Evolutionary conservation across 1,284 basidiomycete genomes (phyloP).

Genomic region (Fomes fomentarius): DNA sequence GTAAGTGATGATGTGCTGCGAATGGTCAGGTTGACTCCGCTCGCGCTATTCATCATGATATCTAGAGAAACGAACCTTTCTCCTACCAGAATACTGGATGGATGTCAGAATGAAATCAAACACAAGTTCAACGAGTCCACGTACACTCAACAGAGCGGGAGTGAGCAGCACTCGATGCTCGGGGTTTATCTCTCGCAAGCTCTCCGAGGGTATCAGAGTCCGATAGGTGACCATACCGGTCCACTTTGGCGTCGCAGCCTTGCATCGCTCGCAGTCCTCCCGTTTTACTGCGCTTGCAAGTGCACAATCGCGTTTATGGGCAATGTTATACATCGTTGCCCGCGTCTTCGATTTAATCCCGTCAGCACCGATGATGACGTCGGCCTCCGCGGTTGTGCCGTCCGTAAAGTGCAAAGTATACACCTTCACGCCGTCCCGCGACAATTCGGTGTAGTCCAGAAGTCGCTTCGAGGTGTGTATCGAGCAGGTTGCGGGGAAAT

Average conservation of each 20-base stretch:
- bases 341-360: conserved; percentile 21
- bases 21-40: not conserved
- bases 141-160: conserved; percentile 13
- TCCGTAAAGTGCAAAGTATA: conserved; percentile 25
- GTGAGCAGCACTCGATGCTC: conserved; percentile 10
- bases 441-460: conserved; percentile 24
- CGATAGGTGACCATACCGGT: conserved; percentile 21
- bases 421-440: not conserved
- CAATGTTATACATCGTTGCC: conserved; percentile 15
- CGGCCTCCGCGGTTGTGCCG: conserved; percentile 20
- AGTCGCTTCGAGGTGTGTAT: conserved; percentile 41
- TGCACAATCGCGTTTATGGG: conserved; percentile 15
- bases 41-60: too few species aligned
- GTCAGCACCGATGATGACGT: conserved; percentile 27
- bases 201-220: conserved; percentile 16
- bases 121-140: not conserved
- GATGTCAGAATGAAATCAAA: not conserved
- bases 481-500: conserved; percentile 33
- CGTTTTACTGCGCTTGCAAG: not conserved
- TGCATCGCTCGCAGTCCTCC: conserved; percentile 18
- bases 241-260: conserved; percentile 18
- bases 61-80: conserved; percentile 7
- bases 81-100: conserved; percentile 19
- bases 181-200: conserved; percentile 16
- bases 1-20: conserved; percentile 22